Percentiles rank a stretch among this genome's conserved stretches.
Conservation (phyloP, 1,284 basidiomycete species). For the Cutaneotrichosporon dermatis region DNA sequence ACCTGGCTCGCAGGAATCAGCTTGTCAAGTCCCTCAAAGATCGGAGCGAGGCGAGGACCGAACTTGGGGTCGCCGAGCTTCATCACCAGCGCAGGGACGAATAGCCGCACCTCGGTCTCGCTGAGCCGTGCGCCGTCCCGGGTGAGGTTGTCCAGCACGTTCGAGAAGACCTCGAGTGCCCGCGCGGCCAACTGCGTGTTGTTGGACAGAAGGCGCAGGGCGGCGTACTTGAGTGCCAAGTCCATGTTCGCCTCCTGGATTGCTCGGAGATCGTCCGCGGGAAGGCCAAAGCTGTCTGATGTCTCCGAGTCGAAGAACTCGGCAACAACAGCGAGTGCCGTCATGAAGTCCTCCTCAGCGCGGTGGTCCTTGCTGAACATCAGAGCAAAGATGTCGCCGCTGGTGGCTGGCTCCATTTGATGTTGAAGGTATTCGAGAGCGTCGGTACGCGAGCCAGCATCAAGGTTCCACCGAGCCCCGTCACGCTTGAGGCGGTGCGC, state of each 20-base stretch:
- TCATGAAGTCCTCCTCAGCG: slow-evolving; percentile 86
- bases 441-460: slow-evolving; percentile 64
- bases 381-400: slow-evolving; percentile 68
- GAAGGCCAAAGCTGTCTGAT: slow-evolving; percentile 58
- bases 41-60: slow-evolving; percentile 49
- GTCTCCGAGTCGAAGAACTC: slow-evolving; percentile 68
- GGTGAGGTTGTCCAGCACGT: slow-evolving; percentile 70
- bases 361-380: slow-evolving; percentile 96
- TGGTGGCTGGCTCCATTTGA: slow-evolving; percentile 84
- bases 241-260: slow-evolving; percentile 88
- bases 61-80: slow-evolving; percentile 63
- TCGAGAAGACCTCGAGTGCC: slow-evolving; percentile 82
- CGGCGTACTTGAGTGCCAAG: slow-evolving; percentile 87
- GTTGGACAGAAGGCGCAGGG: slow-evolving; percentile 84
- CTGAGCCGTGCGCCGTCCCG: slow-evolving; percentile 71
- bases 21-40: slow-evolving; percentile 51
- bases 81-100: slow-evolving; percentile 83
- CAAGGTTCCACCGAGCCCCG: slow-evolving; percentile 73
- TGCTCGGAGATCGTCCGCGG: slow-evolving; percentile 58
- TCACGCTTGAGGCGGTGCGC: slow-evolving; percentile 72
- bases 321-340: slow-evolving; percentile 66
- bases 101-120: slow-evolving; percentile 81
- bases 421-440: slow-evolving; percentile 77
- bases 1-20: slow-evolving; percentile 53
- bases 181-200: slow-evolving; percentile 87